Percentiles rank a stretch among this genome's conserved stretches.
Evolutionary conservation across 2,329 filamentous ascomycete genomes (phyloP).

Genomic region (Aspergillus aculeatinus): DNA sequence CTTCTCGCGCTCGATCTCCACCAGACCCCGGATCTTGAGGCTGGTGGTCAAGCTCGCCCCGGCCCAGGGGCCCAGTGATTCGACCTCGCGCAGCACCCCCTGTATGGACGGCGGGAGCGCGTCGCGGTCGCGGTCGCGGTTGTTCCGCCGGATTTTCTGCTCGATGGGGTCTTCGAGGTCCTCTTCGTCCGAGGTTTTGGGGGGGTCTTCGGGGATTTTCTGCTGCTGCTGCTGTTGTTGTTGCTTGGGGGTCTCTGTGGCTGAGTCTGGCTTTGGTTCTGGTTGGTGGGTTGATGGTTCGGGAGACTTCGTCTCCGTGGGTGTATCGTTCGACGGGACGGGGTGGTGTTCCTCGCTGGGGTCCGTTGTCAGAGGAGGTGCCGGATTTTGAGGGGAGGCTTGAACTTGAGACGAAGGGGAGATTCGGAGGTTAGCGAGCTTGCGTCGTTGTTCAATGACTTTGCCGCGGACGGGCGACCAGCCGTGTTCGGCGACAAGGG

Average conservation of each 20-base stretch:
- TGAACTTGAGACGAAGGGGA: constrained; percentile 8
- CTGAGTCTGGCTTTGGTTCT: too few relatives aligned
- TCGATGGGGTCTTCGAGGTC: constrained; percentile 44
- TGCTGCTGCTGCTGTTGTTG: neutral
- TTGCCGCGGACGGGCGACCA: constrained; percentile 78
- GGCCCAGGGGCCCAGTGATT: constrained; percentile 63
- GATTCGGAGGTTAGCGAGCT: constrained; percentile 42
- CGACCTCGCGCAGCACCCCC: constrained; percentile 52
- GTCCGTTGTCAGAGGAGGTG: too few relatives aligned
- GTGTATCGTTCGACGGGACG: too few relatives aligned
- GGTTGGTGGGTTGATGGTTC: too few relatives aligned
- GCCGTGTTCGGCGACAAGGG: constrained; percentile 65
- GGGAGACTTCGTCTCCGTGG: too few relatives aligned
- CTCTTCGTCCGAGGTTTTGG: constrained; percentile 10
- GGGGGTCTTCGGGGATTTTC: constrained; percentile 8
- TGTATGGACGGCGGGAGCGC: constrained; percentile 31
- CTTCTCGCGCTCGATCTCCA: constrained; percentile 64
- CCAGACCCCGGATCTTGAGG: constrained; percentile 59
- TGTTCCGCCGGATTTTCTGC: constrained; percentile 39
- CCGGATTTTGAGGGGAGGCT: neutral
- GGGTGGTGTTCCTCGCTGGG: too few relatives aligned
- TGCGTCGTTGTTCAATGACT: constrained; percentile 53
- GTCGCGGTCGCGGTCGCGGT: constrained; percentile 33
- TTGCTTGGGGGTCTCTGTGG: neutral
- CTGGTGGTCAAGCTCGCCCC: constrained; percentile 62